Percentiles rank a stretch among this genome's conserved stretches.
Conservation (phyloP, 805 yeast species). For the Pichia nanzhaoensis region DNA sequence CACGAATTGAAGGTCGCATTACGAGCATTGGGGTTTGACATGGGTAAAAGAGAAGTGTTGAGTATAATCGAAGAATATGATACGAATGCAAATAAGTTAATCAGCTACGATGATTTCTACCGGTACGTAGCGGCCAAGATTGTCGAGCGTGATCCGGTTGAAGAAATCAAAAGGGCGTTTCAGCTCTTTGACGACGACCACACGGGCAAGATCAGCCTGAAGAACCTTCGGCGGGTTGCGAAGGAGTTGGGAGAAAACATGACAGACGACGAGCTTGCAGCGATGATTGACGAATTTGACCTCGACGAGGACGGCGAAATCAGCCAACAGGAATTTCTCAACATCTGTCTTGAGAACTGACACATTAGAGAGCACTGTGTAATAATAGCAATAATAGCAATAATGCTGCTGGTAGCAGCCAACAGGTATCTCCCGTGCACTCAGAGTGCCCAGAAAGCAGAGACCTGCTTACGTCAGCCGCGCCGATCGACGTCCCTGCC, state of each 20-base stretch:
- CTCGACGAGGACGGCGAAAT: slow-evolving; percentile 94
- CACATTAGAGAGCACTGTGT: not conserved
- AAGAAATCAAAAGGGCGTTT: slow-evolving; percentile 87
- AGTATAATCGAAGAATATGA: slow-evolving; percentile 77
- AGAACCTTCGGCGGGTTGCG: slow-evolving; percentile 82
- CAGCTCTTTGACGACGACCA: slow-evolving; percentile 79
- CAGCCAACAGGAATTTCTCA: slow-evolving; percentile 83
- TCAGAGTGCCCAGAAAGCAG: too few species aligned
- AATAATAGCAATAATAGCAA: too few species aligned
- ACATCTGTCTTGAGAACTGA: slow-evolving; percentile 73
- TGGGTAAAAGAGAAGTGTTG: slow-evolving; percentile 66
- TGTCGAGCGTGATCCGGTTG: slow-evolving; percentile 84
- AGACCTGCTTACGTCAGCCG: too few species aligned
- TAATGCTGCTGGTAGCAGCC: too few species aligned
- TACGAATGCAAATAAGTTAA: slow-evolving; percentile 62
- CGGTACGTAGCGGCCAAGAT: slow-evolving; percentile 75
- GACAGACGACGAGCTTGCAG: slow-evolving; percentile 86
- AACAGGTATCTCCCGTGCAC: too few species aligned
- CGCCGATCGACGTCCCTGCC: not conserved
- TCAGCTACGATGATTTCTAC: slow-evolving; percentile 77
- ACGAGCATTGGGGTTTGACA: slow-evolving; percentile 87
- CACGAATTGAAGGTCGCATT: slow-evolving; percentile 93
- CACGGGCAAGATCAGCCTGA: slow-evolving; percentile 77
- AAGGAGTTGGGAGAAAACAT: slow-evolving; percentile 88
- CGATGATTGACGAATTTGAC: slow-evolving; percentile 98